These are phyloP conservation scores for Euphrasia arctica DNA, from an alignment of 305 asterid species.

Conservation along the genomic window DNA sequence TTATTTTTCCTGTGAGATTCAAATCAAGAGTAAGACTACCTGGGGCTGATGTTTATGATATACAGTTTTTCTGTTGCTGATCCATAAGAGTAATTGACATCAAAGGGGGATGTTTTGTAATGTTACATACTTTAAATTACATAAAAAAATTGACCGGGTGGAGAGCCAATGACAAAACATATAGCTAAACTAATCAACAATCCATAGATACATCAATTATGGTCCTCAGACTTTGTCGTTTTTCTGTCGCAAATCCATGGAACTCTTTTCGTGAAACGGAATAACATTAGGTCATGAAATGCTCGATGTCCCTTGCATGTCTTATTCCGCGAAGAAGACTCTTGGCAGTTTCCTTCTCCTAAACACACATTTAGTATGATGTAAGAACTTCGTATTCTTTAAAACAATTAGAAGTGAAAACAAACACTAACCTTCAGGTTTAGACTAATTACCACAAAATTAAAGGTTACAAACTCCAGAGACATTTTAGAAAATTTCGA, in stretches of 20 bases:
- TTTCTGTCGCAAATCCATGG: neutral
- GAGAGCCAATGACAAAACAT: constrained; percentile 14
- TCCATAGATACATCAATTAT: constrained; percentile 21
- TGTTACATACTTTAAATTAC: constrained; percentile 15
- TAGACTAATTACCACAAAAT: too few species aligned
- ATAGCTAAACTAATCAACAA: constrained; percentile 11
- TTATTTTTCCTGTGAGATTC: too few species aligned
- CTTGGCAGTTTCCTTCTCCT: constrained; percentile 95
- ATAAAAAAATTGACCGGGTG: neutral
- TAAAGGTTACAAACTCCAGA: too few species aligned
- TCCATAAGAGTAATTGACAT: constrained; percentile 3
- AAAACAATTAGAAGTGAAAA: neutral
- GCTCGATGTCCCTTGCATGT: constrained; percentile 66
- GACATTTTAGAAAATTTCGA: neutral
- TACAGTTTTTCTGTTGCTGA: neutral
- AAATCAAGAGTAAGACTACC: too few species aligned
- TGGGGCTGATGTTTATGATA: too few species aligned
- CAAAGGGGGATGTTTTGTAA: constrained; percentile 8
- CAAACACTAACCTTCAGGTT: neutral
- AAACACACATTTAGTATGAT: constrained; percentile 20
- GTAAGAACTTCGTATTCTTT: constrained; percentile 1
- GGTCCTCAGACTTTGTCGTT: neutral
- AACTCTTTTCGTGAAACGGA: neutral
- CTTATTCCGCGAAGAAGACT: constrained; percentile 85
- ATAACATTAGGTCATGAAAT: constrained; percentile 54